These are phyloP conservation scores for Paramecium bursaria DNA, from an alignment of 73 alveolate genomes.

Conservation along the genomic window DNA sequence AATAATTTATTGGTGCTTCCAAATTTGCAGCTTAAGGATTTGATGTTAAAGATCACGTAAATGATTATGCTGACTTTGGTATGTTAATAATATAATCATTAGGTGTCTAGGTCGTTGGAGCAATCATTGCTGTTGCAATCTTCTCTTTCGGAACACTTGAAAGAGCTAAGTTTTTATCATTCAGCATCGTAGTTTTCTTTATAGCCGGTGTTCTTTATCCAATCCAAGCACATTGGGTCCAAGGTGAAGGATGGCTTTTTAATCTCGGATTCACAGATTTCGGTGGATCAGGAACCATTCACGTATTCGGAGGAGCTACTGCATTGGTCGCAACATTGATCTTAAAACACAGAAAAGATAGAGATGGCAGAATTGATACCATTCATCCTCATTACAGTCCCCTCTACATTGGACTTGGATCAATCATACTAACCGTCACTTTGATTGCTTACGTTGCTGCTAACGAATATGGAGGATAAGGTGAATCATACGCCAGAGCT, in stretches of 20 bases:
- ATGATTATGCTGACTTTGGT: constrained; percentile 31
- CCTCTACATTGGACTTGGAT: constrained; percentile 30
- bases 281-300: constrained; percentile 76
- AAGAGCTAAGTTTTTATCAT: constrained; percentile 66
- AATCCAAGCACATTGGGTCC: constrained; percentile 65
- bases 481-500: neutral
- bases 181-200: constrained; percentile 63
- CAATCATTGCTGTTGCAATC: constrained; percentile 69
- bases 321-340: constrained; percentile 73
- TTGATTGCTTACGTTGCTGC: constrained; percentile 30
- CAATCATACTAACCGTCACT: constrained; percentile 5
- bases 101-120: constrained; percentile 67
- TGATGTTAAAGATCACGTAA: constrained; percentile 5
- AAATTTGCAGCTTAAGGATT: constrained; percentile 63
- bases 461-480: constrained; percentile 8
- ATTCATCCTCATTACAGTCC: constrained; percentile 31
- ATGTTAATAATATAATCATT: neutral
- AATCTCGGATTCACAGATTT: constrained; percentile 71
- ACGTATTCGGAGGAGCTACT: constrained; percentile 73
- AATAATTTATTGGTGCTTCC: constrained; percentile 53
- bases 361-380: constrained; percentile 13
- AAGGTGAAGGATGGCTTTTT: constrained; percentile 75
- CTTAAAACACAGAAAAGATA: constrained; percentile 50
- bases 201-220: constrained; percentile 76
- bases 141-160: constrained; percentile 78